Base-by-base conservation (phyloP, 140 eudicot genomes). In the Cichorium intybus region DNA sequence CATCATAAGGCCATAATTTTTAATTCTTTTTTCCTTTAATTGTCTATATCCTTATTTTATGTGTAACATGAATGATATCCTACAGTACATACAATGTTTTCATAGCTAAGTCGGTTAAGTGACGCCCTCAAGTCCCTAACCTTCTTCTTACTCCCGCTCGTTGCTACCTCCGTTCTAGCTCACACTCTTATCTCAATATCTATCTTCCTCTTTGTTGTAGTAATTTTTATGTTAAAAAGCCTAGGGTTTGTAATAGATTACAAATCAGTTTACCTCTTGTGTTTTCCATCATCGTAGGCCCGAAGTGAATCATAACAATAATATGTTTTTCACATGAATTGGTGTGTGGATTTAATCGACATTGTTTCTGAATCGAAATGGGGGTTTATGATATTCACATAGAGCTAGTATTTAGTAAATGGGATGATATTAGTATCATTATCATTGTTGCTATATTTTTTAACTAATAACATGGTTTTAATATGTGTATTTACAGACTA, bases 91-190 rank as follows among this genome's bases (percentile, higher is more conserved):
- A 67, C 77, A 82, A 77, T 31, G 86, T 67, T 12, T 84, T 81
- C 75, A 65, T 69, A 39, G 89, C 87, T 11, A 43, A 79, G 12
- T 93, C 89, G 29, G 87, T 89, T 37, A 77, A 72, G n/a, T 59
- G 26, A 92, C 45, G 52, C 87, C 17, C 7, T 89, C 34, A 71
- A 74, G 16, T 72, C 89, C 11, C 46, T 86, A 7, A 9, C 68
- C 41, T 9, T 26, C 54, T 37, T 78, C 12, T 56, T 82, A 55
- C 12, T 86, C 69, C 89, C 91, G 1, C 60, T 89, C 7, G n/a
- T 82, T 21, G 61, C 72, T 5, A 86, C 97, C 20, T 6, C 67
- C 2, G 2, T 84, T 6, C 54, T 74, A 23, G 27, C 53, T 11
- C 58, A 29, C 6, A 4, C 22, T 23, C 16, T 41, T 9, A 24